A percentile compares a stretch with the other conserved stretches of the same genome.
phyloP scores from a whole-genome alignment of 805 yeast species.

The Yamadazyma sp. region DNA sequence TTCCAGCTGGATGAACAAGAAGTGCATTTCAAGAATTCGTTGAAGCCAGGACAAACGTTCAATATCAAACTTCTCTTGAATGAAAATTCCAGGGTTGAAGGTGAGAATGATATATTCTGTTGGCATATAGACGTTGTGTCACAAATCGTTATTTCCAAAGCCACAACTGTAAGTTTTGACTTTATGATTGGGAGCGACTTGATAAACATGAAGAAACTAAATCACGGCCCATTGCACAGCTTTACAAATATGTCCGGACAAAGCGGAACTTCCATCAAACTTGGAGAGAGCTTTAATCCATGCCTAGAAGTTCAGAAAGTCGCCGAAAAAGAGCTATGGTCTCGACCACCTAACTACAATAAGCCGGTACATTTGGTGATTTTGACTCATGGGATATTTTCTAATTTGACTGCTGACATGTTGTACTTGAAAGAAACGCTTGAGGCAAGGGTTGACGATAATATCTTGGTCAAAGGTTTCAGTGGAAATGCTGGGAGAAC shows the following conservation, averaged over 20 bases:
- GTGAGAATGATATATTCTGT: conserved; percentile 17
- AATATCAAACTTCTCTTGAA: conserved; percentile 54
- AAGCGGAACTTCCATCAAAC: conserved; percentile 1
- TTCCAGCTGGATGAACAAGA: conserved; percentile 29
- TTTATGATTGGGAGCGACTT: conserved; percentile 40
- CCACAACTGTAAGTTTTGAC: conserved; percentile 32
- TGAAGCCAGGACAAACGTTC: conserved; percentile 73
- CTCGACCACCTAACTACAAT: conserved; percentile 20
- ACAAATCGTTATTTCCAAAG: conserved; percentile 39
- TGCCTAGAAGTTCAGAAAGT: conserved; percentile 26
- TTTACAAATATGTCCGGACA: conserved; percentile 10
- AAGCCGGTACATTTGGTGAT: conserved; percentile 41
- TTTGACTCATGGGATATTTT: conserved; percentile 45
- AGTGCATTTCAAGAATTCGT: conserved; percentile 36
- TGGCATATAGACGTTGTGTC: conserved; percentile 44
- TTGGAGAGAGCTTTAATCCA: conserved; percentile 19
- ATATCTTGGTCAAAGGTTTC: conserved; percentile 38
- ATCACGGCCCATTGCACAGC: conserved; percentile 22
- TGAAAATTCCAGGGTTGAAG: conserved; percentile 32
- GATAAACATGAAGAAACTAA: conserved; percentile 30
- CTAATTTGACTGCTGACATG: conserved; percentile 47
- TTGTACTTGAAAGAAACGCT: conserved; percentile 38
- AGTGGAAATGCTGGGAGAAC: conserved; percentile 42
- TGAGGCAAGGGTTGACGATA: conserved; percentile 27
- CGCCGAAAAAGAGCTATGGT: conserved; percentile 37